These are phyloP conservation scores for Cladosporium sp. DNA, from an alignment of 2,329 filamentous ascomycete species.

Conservation along the genomic window DNA sequence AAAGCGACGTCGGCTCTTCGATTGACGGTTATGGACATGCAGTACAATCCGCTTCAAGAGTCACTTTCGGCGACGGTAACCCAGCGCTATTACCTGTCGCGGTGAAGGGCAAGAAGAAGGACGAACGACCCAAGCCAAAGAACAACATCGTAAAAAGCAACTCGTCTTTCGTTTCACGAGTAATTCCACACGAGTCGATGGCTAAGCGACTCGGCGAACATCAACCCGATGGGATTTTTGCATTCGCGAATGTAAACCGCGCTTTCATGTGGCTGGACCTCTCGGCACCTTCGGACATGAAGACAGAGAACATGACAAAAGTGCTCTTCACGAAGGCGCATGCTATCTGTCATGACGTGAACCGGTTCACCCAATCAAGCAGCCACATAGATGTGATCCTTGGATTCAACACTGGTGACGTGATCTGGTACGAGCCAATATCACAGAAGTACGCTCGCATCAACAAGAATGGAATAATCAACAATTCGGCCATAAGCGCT, in stretches of 20 bases:
- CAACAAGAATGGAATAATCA: conserved; percentile 96
- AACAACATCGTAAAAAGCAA: conserved; percentile 99
- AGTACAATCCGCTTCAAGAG: conserved; percentile 39
- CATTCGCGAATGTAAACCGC: conserved; percentile 93
- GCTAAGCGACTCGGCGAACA: conserved; percentile 79
- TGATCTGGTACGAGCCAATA: conserved; percentile 98
- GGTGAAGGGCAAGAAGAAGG: conserved; percentile 61
- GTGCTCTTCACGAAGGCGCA: conserved; percentile 96
- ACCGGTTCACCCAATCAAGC: conserved; percentile 73
- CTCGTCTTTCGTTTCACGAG: conserved; percentile 95
- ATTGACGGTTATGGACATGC: conserved; percentile 40
- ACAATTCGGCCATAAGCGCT: conserved; percentile 77
- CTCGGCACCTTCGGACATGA: conserved; percentile 71
- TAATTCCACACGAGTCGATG: conserved; percentile 83
- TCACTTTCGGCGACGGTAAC: conserved; percentile 86
- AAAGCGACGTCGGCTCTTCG: conserved; percentile 49
- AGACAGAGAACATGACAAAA: conserved; percentile 90
- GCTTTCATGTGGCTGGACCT: conserved; percentile 96
- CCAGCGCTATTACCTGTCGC: conserved; percentile 64
- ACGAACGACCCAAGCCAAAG: conserved; percentile 88
- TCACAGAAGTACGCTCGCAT: conserved; percentile 92
- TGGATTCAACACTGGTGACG: conserved; percentile 94
- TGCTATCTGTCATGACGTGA: conserved; percentile 91
- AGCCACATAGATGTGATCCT: conserved; percentile 88
- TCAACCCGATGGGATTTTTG: conserved; percentile 75